phyloP scores from a whole-genome alignment of 192 early-diverging fungal species.

The Coemansia sp. region DNA sequence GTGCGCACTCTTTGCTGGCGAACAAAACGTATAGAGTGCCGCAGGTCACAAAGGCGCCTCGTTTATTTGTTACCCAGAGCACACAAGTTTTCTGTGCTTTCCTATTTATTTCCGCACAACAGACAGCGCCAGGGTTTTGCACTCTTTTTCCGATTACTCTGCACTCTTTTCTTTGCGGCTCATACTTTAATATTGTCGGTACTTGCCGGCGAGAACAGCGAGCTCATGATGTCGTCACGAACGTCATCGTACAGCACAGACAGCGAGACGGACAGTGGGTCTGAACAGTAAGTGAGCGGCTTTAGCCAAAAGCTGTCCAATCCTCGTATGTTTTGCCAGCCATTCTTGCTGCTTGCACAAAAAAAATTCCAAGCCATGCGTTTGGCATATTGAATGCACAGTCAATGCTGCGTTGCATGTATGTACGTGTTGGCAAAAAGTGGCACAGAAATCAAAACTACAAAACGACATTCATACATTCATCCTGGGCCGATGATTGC shows the following conservation, averaged over 20 bases:
- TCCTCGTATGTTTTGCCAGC: neutral
- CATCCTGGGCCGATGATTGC: no score
- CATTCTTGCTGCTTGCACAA: neutral
- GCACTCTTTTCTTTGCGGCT: neutral
- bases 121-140: neutral
- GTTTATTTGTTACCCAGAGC: neutral
- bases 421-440: no score
- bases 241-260: constrained; percentile 28
- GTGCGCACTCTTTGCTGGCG: neutral
- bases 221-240: constrained; percentile 23
- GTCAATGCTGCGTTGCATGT: no score
- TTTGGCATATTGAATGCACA: no score
- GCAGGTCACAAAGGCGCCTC: neutral
- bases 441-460: no score
- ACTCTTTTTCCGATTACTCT: neutral
- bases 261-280: constrained; percentile 21
- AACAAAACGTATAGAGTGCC: neutral
- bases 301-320: neutral
- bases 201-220: neutral
- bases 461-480: no score
- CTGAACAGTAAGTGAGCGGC: constrained; percentile 20
- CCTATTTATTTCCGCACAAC: constrained; percentile 1
- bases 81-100: neutral
- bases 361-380: no score
- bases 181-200: neutral